A percentile compares a stretch with the other conserved stretches of the same genome.
Evolutionary conservation across 495 filamentous ascomycete species (phyloP).

Genomic region (Aspergillus indologenus): DNA sequence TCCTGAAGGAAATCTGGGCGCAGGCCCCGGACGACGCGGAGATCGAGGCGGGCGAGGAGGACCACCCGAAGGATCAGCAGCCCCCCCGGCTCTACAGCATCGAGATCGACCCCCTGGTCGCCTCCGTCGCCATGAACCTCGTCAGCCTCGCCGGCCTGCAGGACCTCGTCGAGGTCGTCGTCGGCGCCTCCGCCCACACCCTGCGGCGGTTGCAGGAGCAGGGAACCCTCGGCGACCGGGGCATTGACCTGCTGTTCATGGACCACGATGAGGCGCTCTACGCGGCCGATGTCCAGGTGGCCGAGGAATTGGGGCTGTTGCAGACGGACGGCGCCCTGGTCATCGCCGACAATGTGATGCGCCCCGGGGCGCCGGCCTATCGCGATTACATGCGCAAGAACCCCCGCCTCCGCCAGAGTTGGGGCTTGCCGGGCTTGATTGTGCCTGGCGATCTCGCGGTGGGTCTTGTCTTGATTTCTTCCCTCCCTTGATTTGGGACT

Average conservation of each 20-base stretch:
- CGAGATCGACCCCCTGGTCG: neutral
- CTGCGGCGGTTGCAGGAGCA: neutral
- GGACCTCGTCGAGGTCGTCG: neutral
- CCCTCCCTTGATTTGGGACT: neutral
- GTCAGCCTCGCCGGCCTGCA: neutral
- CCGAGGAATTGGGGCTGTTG: neutral
- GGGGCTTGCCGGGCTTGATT: neutral
- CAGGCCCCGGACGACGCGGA: no score
- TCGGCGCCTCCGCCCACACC: neutral
- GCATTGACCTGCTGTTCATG: neutral
- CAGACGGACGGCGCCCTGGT: neutral
- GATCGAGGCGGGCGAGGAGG: no score
- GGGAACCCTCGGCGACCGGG: neutral
- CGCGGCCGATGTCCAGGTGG: neutral
- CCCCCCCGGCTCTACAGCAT: neutral
- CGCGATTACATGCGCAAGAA: neutral
- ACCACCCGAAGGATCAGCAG: neutral
- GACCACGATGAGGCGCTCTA: slow-evolving; percentile 1
- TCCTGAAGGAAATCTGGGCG: neutral
- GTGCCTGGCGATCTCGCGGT: neutral
- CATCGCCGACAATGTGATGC: slow-evolving; percentile 1
- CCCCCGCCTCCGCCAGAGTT: neutral
- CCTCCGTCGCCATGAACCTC: neutral
- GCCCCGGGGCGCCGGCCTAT: neutral
- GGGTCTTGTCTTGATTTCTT: neutral